Evolutionary conservation across 805 yeast species (phyloP).

Genomic region (Jamesozyma piceae): DNA sequence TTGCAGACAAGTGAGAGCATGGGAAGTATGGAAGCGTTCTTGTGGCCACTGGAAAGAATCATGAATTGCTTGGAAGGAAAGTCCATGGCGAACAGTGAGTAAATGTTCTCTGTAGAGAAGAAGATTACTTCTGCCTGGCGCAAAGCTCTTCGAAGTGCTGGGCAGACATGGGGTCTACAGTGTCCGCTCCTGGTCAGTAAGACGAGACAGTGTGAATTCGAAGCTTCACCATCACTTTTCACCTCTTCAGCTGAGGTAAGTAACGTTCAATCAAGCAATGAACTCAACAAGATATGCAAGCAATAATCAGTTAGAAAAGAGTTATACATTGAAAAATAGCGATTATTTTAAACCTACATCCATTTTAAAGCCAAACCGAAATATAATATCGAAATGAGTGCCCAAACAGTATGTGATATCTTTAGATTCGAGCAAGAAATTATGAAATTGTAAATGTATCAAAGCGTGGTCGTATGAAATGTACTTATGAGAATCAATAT

Average conservation of each 20-base stretch:
- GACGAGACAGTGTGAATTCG: too few relatives aligned
- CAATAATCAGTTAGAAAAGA: background rate
- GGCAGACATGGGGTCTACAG: background rate
- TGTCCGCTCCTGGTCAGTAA: too few relatives aligned
- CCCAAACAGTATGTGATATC: constrained; percentile 24
- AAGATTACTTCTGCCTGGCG: too few relatives aligned
- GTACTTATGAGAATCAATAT: too few relatives aligned
- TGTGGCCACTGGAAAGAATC: too few relatives aligned
- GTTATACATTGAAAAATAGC: background rate
- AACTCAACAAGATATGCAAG: background rate
- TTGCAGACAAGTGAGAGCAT: too few relatives aligned
- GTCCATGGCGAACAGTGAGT: too few relatives aligned
- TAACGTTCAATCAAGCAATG: background rate
- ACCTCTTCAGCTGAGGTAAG: background rate
- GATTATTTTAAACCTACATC: background rate
- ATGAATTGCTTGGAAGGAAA: too few relatives aligned
- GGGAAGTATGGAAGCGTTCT: too few relatives aligned
- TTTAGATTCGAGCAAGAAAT: background rate
- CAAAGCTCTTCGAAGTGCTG: background rate
- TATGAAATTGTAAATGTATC: background rate
- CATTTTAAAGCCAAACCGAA: constrained; percentile 3
- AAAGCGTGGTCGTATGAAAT: background rate
- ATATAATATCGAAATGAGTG: constrained; percentile 25
- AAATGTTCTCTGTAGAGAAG: too few relatives aligned
- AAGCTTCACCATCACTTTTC: too few relatives aligned